Conservation (phyloP, 306 rosid genomes). For the Quercus glauca region DNA sequence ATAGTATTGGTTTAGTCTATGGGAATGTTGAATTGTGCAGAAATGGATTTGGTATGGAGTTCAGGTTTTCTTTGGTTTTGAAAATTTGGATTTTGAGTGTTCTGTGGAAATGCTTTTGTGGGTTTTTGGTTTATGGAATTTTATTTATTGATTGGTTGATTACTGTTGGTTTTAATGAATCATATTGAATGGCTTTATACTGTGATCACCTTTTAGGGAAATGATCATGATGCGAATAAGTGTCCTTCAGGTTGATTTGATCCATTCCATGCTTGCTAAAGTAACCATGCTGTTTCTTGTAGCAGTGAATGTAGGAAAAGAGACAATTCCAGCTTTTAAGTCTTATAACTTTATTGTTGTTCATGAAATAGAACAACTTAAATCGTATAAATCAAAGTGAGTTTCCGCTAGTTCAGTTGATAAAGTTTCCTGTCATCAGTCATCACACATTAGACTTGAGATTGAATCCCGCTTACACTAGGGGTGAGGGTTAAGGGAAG, state of each 20-base stretch:
- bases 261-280: not conserved
- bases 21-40: not conserved
- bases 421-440: not conserved
- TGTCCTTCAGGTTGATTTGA: too few species aligned
- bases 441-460: not conserved
- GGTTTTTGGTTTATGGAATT: not conserved
- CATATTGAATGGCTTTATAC: too few species aligned
- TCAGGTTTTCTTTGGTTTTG: not conserved
- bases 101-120: not conserved
- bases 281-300: not conserved
- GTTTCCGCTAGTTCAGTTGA: not conserved
- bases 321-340: not conserved
- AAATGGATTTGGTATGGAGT: not conserved
- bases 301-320: not conserved
- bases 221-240: too few species aligned
- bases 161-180: too few species aligned
- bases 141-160: too few species aligned
- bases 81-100: not conserved
- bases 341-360: not conserved
- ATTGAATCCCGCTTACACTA: not conserved
- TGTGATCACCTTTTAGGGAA: too few species aligned
- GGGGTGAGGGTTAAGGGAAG: not conserved
- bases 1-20: not conserved
- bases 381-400: not conserved
- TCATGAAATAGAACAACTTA: not conserved